These are phyloP conservation scores for Leucogyrophana mollusca DNA, from an alignment of 768 basidiomycete species.

Conservation along the genomic window DNA sequence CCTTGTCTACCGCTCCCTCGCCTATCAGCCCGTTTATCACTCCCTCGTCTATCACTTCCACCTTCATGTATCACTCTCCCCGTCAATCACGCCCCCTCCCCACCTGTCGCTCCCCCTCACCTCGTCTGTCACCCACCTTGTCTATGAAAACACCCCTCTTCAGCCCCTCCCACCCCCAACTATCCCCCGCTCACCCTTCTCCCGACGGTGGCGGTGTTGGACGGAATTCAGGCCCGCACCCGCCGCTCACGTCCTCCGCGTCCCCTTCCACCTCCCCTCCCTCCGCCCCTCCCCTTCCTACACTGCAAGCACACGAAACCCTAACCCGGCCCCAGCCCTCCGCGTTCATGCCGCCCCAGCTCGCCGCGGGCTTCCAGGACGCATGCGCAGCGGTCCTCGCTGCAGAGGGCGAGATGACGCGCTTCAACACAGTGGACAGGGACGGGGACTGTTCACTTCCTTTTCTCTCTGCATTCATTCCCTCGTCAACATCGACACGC, in stretches of 20 bases:
- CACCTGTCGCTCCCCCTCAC: neutral
- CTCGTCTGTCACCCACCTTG: too few species aligned
- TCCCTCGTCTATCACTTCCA: too few species aligned
- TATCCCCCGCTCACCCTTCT: constrained; percentile 17
- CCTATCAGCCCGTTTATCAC: too few species aligned
- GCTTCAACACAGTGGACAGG: constrained; percentile 58
- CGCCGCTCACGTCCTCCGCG: too few species aligned
- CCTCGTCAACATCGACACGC: too few species aligned
- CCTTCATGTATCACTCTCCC: too few species aligned
- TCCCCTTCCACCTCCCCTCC: too few species aligned
- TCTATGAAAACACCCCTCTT: too few species aligned
- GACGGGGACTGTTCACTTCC: constrained; percentile 69
- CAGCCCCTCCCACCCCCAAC: constrained; percentile 13
- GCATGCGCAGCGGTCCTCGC: constrained; percentile 44
- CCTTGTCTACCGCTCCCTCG: too few species aligned
- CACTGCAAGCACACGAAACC: constrained; percentile 5
- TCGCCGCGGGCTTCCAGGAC: constrained; percentile 9
- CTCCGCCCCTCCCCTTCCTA: neutral
- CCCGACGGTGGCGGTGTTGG: constrained; percentile 7
- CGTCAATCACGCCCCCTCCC: too few species aligned
- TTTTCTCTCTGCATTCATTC: too few species aligned
- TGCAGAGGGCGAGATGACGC: constrained; percentile 51
- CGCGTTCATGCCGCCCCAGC: constrained; percentile 11
- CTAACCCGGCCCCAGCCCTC: neutral
- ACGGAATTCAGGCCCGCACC: constrained; percentile 6